These are phyloP conservation scores for Neurospora sp. DNA, from an alignment of 495 filamentous ascomycete genomes.

Conservation along the genomic window DNA sequence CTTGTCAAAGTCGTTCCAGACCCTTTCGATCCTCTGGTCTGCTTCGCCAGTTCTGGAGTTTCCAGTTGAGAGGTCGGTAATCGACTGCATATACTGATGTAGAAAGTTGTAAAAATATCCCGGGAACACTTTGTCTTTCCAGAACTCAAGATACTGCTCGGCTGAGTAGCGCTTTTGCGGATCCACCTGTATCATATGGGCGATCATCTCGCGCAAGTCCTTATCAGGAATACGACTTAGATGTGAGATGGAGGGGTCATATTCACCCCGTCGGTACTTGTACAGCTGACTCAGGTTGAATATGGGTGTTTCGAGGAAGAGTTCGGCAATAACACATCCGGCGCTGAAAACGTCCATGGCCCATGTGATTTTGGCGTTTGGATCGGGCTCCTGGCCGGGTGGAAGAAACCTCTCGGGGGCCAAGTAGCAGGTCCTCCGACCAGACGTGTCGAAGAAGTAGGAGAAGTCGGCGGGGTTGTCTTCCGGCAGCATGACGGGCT, in stretches of 20 bases:
- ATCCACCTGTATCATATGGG: conserved; percentile 91
- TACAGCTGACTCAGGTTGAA: conserved; percentile 90
- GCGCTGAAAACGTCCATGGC: conserved; percentile 99
- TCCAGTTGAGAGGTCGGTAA: conserved; percentile 86
- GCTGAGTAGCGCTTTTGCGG: conserved; percentile 87
- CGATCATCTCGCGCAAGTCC: conserved; percentile 76
- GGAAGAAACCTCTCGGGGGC: conserved; percentile 86
- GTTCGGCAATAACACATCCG: conserved; percentile 93
- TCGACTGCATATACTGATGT: conserved; percentile 91
- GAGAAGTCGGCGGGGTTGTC: conserved; percentile 97
- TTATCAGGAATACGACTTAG: conserved; percentile 79
- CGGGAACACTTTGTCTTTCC: conserved; percentile 84
- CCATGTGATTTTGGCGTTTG: conserved; percentile 56
- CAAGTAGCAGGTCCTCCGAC: conserved; percentile 87
- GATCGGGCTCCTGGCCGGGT: conserved; percentile 51
- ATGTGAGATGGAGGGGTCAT: conserved; percentile 72
- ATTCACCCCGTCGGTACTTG: conserved; percentile 86
- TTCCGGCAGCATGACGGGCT: conserved; percentile 87
- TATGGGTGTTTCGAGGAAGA: conserved; percentile 91
- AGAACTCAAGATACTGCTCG: conserved; percentile 89
- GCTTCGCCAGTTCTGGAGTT: conserved; percentile 58
- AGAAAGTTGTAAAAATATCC: conserved; percentile 95
- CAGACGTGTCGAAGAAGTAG: conserved; percentile 93
- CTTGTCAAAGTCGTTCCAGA: conserved; percentile 94
- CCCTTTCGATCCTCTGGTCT: conserved; percentile 85